Evolutionary conservation across 2,329 filamentous ascomycete genomes (phyloP), one percentile per base, ranked within the genome.

Genomic region (Aquanectria penicillioides): DNA sequence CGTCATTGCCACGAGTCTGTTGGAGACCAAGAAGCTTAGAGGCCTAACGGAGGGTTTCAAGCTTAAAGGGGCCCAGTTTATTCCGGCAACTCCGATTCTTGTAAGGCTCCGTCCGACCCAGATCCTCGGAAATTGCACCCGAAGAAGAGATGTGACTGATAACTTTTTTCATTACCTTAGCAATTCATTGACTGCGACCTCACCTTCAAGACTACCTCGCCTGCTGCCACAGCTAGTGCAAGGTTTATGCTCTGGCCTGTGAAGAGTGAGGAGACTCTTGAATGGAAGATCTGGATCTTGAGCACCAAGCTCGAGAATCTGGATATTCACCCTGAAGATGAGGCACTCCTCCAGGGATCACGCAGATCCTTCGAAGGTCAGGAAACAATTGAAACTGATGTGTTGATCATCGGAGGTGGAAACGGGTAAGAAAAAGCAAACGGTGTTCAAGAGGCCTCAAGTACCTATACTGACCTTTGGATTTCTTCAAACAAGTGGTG

Each of bases 241-340:
- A 47, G 61, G 1, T 13, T 59, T 1, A 17, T 64, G 0, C 61
- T 66, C 10, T 25, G 60, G 2, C 64, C 64, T 0, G 17, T 28
- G 1, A 37, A 49, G 8, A 23, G 4, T 6, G 20, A 11, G 4
- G 7, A 15, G 12, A 33, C 41, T 15, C 8, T 13, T 2, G 41
- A 57, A 3, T 64, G 64, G 59, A 64, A 57, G 9, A 63, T 66
- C 2, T 67, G 64, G 64, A 55, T 64, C 6, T 8, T 66, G 0
- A 67, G 64, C 23, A 64, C 64, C 12, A 58, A 46, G 2, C 38
- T 66, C 1, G 55, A 58, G 2, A 34, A 51, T 4, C 15, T 67
- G 1, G 58, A 64, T 4, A 1, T 61, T 1, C 49, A 65, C 1
- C 50, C 55, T 2, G 52, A 67, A 1, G 11, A 63, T 2, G 36